A percentile compares a stretch with the other conserved stretches of the same genome.
Conservation (phyloP, 441 rosid genomes). For the Erysimum pusillum region DNA sequence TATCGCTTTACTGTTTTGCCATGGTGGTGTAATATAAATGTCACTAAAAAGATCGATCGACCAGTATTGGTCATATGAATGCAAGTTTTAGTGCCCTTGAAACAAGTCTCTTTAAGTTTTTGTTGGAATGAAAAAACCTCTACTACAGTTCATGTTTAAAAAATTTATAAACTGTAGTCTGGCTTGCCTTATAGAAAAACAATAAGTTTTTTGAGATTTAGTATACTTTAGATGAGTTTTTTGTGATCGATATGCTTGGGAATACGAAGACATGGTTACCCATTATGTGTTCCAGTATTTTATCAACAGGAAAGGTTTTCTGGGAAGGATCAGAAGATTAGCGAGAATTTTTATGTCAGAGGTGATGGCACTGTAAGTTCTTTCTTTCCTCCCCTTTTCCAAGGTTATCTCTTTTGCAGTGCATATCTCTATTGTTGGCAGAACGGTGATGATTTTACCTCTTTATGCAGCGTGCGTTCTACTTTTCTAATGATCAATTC, state of each 20-base stretch:
- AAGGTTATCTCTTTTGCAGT: slow-evolving; percentile 10
- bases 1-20: not conserved
- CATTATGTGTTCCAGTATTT: slow-evolving; percentile 17
- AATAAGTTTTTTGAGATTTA: too few species aligned
- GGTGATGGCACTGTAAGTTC: slow-evolving; percentile 97
- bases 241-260: not conserved
- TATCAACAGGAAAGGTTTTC: slow-evolving; percentile 85
- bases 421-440: not conserved
- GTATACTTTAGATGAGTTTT: not conserved
- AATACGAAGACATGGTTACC: slow-evolving; percentile 15
- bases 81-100: not conserved
- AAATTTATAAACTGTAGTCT: not conserved
- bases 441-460: slow-evolving; percentile 25
- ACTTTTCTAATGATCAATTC: slow-evolving; percentile 85
- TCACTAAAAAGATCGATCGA: too few species aligned
- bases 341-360: slow-evolving; percentile 89
- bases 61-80: not conserved
- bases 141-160: not conserved
- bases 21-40: not conserved
- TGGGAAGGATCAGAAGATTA: slow-evolving; percentile 85
- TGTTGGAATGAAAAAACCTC: not conserved
- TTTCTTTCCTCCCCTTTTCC: not conserved
- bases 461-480: slow-evolving; percentile 85
- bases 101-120: not conserved
- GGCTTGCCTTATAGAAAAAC: too few species aligned